Conservation (phyloP, 176 grass and related monocot species). For the Avena eriantha region DNA sequence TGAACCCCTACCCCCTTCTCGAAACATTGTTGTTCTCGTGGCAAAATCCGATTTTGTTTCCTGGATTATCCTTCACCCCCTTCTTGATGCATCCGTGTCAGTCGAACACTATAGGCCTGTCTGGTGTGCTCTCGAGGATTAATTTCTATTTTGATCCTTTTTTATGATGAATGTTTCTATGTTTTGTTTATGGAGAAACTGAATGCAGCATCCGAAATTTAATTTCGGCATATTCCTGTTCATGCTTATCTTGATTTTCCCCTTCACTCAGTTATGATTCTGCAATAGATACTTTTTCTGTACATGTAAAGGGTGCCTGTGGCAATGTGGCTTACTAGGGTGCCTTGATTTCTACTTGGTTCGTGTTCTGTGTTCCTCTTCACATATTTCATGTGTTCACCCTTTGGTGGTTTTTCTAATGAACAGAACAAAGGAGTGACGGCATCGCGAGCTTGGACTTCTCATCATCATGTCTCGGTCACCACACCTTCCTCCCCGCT, state of each 20-base stretch:
- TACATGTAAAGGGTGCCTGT: background rate
- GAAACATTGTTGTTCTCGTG: background rate
- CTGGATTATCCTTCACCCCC: background rate
- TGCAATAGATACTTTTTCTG: slow-evolving; percentile 13
- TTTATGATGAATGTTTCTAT: background rate
- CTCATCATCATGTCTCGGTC: slow-evolving; percentile 73
- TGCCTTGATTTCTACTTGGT: slow-evolving; percentile 24
- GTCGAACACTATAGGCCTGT: background rate
- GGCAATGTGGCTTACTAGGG: slow-evolving; percentile 36
- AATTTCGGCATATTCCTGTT: slow-evolving; percentile 11
- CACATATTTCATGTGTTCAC: slow-evolving; percentile 47
- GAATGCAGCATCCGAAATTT: background rate
- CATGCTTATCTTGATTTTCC: slow-evolving; percentile 35
- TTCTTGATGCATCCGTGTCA: slow-evolving; percentile 11
- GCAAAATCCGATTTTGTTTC: background rate
- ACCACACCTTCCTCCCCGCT: slow-evolving; percentile 85
- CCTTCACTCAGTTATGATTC: slow-evolving; percentile 33
- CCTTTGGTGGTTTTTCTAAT: slow-evolving; percentile 37
- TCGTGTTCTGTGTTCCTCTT: slow-evolving; percentile 36
- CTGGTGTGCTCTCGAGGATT: background rate
- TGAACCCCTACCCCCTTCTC: background rate
- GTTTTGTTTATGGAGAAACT: background rate
- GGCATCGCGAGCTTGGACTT: slow-evolving; percentile 12
- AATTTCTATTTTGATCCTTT: background rate
- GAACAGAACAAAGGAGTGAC: slow-evolving; percentile 43